Conservation (phyloP, 208 protist genomes). For the Endotrypanum monterogeii region DNA sequence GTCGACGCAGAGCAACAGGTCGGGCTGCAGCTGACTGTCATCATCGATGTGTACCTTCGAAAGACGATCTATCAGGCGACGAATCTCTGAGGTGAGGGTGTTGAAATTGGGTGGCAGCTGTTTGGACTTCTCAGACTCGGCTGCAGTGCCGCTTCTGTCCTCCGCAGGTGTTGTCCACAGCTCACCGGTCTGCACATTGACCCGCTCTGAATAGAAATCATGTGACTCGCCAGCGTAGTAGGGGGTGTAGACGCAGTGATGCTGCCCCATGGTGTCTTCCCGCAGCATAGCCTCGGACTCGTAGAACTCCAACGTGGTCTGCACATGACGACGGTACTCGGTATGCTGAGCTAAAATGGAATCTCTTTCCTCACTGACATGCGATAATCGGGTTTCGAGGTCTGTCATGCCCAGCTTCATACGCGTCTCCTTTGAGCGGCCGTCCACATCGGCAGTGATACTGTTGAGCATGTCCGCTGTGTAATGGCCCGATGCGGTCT, state of each 20-base stretch:
- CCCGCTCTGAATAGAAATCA: conserved; percentile 19
- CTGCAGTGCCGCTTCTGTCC: not conserved
- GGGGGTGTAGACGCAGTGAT: conserved; percentile 55
- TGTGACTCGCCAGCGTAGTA: conserved; percentile 39
- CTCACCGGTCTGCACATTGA: conserved; percentile 34
- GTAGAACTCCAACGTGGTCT: conserved; percentile 56
- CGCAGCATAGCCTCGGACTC: conserved; percentile 33
- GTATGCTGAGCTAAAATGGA: conserved; percentile 77
- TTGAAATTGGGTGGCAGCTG: conserved; percentile 24
- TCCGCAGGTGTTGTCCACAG: not conserved
- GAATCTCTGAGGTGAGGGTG: conserved; percentile 38
- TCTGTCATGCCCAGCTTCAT: conserved; percentile 73
- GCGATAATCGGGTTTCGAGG: conserved; percentile 49
- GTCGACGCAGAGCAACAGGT: conserved; percentile 34
- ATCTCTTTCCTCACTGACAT: conserved; percentile 54
- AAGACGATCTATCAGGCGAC: conserved; percentile 33
- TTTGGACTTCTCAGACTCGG: not conserved
- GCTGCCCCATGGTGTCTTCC: conserved; percentile 53
- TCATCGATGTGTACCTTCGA: conserved; percentile 52
- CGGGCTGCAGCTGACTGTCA: conserved; percentile 32
- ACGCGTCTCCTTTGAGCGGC: conserved; percentile 65
- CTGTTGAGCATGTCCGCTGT: conserved; percentile 56
- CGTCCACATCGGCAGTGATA: conserved; percentile 78
- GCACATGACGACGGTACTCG: conserved; percentile 73
- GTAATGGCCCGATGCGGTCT: conserved; percentile 24